Percentiles rank a stretch among this genome's conserved stretches.
These are phyloP conservation scores for Fraxinus albicans DNA, from an alignment of 305 asterid genomes.

Conservation along the genomic window DNA sequence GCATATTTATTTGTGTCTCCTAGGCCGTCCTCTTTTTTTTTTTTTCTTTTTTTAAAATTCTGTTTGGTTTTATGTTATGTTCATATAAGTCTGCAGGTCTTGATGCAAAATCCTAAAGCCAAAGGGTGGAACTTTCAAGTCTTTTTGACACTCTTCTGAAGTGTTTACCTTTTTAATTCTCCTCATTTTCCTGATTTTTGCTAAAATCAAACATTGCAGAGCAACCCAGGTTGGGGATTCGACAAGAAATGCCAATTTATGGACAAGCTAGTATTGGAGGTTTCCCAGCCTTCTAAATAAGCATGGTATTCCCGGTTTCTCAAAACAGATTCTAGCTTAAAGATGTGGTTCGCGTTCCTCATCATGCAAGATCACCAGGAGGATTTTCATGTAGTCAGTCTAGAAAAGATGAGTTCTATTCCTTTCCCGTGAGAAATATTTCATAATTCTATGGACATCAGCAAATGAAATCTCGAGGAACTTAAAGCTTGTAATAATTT, in stretches of 20 bases:
- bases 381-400: neutral
- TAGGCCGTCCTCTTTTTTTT: neutral
- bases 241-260: constrained; percentile 85
- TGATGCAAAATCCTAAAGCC: neutral
- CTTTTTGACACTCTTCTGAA: neutral
- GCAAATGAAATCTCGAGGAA: neutral
- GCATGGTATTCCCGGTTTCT: constrained; percentile 2
- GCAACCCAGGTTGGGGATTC: constrained; percentile 96
- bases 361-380: neutral
- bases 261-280: constrained; percentile 77
- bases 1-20: neutral
- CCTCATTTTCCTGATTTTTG: constrained; percentile 12
- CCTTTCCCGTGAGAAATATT: neutral
- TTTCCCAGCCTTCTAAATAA: constrained; percentile 66
- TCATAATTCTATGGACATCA: neutral
- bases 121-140: neutral
- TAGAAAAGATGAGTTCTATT: neutral
- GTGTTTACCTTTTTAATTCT: neutral
- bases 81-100: neutral
- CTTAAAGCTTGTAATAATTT: neutral
- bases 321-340: constrained; percentile 12
- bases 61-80: neutral
- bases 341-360: neutral
- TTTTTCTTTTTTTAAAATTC: neutral
- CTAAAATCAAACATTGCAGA: constrained; percentile 48